phyloP scores from a whole-genome alignment of 345 rosid species.

The Lumnitzera racemosa region DNA sequence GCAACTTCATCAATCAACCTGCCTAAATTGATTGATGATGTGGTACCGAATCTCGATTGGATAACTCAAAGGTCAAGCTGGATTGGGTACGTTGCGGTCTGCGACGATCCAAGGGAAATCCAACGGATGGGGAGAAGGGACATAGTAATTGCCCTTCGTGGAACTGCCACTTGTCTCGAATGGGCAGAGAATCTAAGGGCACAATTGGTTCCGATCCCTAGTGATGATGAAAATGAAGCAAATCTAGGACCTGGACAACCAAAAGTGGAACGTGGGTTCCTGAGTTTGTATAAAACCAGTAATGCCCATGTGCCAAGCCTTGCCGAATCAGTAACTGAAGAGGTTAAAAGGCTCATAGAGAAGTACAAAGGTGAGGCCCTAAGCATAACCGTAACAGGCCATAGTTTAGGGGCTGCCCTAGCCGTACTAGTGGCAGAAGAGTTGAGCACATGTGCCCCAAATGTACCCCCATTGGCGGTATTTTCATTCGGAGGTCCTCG shows the following conservation, averaged over 20 bases:
- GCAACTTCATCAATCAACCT: conserved; percentile 81
- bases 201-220: conserved; percentile 26
- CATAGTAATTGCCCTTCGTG: conserved; percentile 80
- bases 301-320: conserved; percentile 49
- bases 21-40: conserved; percentile 77
- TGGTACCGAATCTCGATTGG: conserved; percentile 87
- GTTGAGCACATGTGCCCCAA: conserved; percentile 33
- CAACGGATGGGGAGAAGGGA: conserved; percentile 97
- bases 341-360: conserved; percentile 40
- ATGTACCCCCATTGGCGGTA: conserved; percentile 57
- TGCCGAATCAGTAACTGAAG: conserved; percentile 42
- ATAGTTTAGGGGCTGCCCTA: conserved; percentile 91
- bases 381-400: conserved; percentile 83
- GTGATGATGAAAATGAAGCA: conserved; percentile 12
- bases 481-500: conserved; percentile 93
- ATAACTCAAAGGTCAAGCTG: conserved; percentile 93
- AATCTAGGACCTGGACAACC: conserved; percentile 14
- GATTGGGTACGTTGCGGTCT: conserved; percentile 92
- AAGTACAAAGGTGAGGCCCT: conserved; percentile 59
- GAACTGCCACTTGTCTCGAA: conserved; percentile 88
- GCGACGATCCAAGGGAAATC: conserved; percentile 73
- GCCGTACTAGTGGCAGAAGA: conserved; percentile 72
- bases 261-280: conserved; percentile 80
- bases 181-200: conserved; percentile 88
- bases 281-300: conserved; percentile 57